Evolutionary conservation across 2,329 filamentous ascomycete species (phyloP).

Genomic region (Cercospora sp.): DNA sequence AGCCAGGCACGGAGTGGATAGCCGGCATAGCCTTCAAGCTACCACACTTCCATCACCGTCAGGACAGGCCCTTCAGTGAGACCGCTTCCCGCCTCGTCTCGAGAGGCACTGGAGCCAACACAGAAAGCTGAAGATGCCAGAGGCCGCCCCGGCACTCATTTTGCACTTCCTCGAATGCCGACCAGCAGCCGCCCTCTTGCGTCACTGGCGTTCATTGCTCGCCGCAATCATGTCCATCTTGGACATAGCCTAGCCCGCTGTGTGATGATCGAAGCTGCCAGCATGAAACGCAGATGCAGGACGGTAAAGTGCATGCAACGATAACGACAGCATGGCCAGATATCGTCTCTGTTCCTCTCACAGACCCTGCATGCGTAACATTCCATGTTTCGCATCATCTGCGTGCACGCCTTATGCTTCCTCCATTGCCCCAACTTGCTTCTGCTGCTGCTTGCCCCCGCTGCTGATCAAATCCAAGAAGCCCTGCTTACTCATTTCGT

Average conservation of each 20-base stretch:
- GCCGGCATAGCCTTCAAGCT: not conserved
- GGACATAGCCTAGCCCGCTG: not conserved
- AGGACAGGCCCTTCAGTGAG: not conserved
- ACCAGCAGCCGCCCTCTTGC: not conserved
- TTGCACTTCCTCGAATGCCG: not conserved
- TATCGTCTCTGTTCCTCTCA: not conserved
- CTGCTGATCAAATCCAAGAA: constrained; percentile 85
- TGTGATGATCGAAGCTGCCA: not conserved
- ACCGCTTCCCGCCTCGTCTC: not conserved
- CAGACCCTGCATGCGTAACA: not conserved
- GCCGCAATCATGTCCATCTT: not conserved
- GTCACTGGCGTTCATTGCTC: not conserved
- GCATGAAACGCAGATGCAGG: not conserved
- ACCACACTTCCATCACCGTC: not conserved
- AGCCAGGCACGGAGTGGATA: not conserved
- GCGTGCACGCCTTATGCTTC: not conserved
- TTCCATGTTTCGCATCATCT: not conserved
- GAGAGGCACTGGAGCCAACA: not conserved
- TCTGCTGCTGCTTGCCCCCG: constrained; percentile 47
- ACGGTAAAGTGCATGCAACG: not conserved
- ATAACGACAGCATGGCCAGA: not conserved
- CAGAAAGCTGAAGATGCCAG: not conserved
- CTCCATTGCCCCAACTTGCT: not conserved
- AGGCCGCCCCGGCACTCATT: not conserved
- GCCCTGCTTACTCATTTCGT: constrained; percentile 95